Evolutionary conservation across 139 green algal genomes (phyloP), one percentile per base, ranked within the genome.

Genomic region (Diplosphaera chodatii): DNA sequence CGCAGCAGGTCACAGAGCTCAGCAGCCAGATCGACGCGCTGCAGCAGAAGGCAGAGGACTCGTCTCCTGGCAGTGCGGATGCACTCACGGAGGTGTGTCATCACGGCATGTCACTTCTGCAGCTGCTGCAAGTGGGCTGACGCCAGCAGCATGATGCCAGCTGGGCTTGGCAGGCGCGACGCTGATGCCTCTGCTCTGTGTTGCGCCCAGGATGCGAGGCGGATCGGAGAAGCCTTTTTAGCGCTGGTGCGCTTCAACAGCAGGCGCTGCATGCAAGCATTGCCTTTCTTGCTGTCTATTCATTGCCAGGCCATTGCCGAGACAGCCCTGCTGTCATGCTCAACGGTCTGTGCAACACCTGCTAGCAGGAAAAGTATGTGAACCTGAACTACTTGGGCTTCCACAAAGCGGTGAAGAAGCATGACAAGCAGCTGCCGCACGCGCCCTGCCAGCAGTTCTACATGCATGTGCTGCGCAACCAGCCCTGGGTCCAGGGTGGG

Each of bases 361-460:
- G n/a, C n/a, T n/a, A n/a, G n/a, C 48, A 59, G 48, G 48, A 96
- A 80, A 96, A 96, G 78, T 96, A 91, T 73, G 90, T 94, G 63
- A 97, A 97, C 84, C 82, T 97, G 18, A 96, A 96, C 82, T 96
- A 96, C 82, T 89, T 92, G 84, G 90, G 86, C 41, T 90, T 96
- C 66, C 92, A 96, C 85, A 97, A 97, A 78, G 95, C 96, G 62
- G 74, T 96, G 63, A 97, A 96, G 86, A 97, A 97, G 86, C 91
- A 97, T 77, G 91, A 97, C 85, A 97, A 97, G 83, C 80, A 81
- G 29, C 68, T 95, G 64, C 91, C 91, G 21, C 77, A 91, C 71
- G 83, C 78, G 66, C 90, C 90, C 28, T 92, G 86, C 70, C 84
- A 84, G 56, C 89, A 92, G 84, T 97, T 96, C 83, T 97, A 96